Percentiles rank a stretch among this genome's conserved stretches.
Evolutionary conservation across 768 basidiomycete genomes (phyloP).

Genomic region (Arthromyces matolae): DNA sequence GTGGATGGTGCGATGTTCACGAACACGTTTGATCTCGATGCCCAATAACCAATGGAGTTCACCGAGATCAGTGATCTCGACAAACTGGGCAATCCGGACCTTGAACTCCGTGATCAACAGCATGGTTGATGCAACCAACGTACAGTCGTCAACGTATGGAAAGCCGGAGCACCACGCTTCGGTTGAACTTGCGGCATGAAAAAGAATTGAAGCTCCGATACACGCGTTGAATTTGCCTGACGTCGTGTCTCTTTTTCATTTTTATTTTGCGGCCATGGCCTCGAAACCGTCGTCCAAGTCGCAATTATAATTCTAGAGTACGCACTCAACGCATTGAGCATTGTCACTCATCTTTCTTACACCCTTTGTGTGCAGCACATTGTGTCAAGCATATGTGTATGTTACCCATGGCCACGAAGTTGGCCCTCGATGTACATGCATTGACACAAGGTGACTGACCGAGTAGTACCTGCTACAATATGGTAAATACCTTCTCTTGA

Average conservation of each 20-base stretch:
- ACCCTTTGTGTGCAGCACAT: not conserved
- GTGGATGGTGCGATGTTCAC: constrained; percentile 13
- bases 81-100: constrained; percentile 7
- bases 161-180: too few species aligned
- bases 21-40: constrained; percentile 18
- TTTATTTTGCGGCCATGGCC: too few species aligned
- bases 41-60: constrained; percentile 31
- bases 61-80: too few species aligned
- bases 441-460: not conserved
- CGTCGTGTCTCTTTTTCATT: too few species aligned
- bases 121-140: constrained; percentile 13
- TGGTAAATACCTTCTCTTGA: not conserved
- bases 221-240: too few species aligned
- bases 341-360: not conserved
- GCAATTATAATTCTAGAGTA: not conserved
- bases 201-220: too few species aligned
- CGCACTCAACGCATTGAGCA: not conserved
- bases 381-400: not conserved
- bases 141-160: constrained; percentile 24
- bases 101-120: constrained; percentile 17
- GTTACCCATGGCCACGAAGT: not conserved
- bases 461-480: not conserved
- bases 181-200: too few species aligned
- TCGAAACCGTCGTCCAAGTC: not conserved
- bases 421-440: too few species aligned